Conservation (phyloP, 495 filamentous ascomycete species). For the Aspergillus carlsbadensis region DNA sequence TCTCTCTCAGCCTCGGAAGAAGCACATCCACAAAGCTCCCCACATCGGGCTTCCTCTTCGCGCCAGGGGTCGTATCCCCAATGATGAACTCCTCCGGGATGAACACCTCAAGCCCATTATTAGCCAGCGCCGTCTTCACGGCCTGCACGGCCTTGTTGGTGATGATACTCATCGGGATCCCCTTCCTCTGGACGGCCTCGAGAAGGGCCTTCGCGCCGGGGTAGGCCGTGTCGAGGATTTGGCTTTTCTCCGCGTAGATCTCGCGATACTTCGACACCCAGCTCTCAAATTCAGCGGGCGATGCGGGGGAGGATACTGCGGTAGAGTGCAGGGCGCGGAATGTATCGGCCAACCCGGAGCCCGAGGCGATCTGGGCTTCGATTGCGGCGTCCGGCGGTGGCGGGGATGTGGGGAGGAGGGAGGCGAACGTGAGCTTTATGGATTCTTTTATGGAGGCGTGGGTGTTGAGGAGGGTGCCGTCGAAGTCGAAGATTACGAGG, state of each 20-base stretch:
- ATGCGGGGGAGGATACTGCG: neutral
- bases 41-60: constrained; percentile 27
- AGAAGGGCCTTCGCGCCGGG: constrained; percentile 23
- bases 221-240: constrained; percentile 23
- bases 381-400: neutral
- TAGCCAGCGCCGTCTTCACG: constrained; percentile 21
- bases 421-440: constrained; percentile 16
- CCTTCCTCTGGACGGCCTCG: constrained; percentile 1
- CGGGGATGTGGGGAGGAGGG: constrained; percentile 18
- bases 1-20: constrained; percentile 15
- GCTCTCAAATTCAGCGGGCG: neutral
- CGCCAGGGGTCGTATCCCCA: constrained; percentile 23
- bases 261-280: constrained; percentile 26
- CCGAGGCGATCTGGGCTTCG: constrained; percentile 6
- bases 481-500: constrained; percentile 15
- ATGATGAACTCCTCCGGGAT: constrained; percentile 25
- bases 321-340: constrained; percentile 14
- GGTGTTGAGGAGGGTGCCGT: constrained; percentile 21
- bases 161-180: constrained; percentile 25
- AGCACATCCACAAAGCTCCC: constrained; percentile 25
- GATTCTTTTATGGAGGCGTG: constrained; percentile 18
- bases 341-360: neutral
- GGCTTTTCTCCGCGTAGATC: constrained; percentile 27
- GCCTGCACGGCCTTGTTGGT: constrained; percentile 30
- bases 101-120: constrained; percentile 14